Percentiles rank a stretch among this genome's conserved stretches.
These are phyloP conservation scores for Backusella tarrabulga DNA, from an alignment of 192 early-diverging fungal genomes.

Conservation along the genomic window DNA sequence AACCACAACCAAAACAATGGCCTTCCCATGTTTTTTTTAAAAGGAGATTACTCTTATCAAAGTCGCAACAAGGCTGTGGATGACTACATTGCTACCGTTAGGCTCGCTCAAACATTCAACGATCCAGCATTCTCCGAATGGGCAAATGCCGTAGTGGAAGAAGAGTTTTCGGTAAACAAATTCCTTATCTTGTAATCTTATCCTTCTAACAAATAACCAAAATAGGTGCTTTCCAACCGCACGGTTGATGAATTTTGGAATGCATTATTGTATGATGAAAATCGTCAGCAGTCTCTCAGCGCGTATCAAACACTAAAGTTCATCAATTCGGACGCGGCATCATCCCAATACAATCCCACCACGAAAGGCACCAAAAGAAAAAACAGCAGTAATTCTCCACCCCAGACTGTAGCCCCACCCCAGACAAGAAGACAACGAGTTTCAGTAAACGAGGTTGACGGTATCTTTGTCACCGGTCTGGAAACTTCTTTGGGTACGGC, in stretches of 20 bases:
- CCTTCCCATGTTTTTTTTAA: neutral
- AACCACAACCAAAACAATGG: neutral
- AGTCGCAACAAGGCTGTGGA: neutral
- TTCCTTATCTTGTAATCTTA: neutral
- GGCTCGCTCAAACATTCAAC: neutral
- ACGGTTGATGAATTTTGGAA: neutral
- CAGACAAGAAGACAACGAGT: no score
- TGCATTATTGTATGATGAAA: neutral
- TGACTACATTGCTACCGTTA: neutral
- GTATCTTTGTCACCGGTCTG: no score
- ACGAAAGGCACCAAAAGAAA: no score
- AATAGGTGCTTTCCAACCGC: neutral
- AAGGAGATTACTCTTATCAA: neutral
- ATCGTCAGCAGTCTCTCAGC: no score
- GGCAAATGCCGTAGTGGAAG: neutral
- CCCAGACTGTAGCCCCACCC: no score
- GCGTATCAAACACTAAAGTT: no score
- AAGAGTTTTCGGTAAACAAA: neutral
- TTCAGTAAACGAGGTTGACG: no score
- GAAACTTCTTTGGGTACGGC: no score
- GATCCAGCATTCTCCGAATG: neutral
- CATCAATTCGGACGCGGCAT: no score
- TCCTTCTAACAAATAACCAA: neutral
- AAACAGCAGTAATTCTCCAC: no score
- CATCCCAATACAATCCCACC: no score